Conservation (phyloP, 129 eudicot species). For the Flaveria robusta region DNA sequence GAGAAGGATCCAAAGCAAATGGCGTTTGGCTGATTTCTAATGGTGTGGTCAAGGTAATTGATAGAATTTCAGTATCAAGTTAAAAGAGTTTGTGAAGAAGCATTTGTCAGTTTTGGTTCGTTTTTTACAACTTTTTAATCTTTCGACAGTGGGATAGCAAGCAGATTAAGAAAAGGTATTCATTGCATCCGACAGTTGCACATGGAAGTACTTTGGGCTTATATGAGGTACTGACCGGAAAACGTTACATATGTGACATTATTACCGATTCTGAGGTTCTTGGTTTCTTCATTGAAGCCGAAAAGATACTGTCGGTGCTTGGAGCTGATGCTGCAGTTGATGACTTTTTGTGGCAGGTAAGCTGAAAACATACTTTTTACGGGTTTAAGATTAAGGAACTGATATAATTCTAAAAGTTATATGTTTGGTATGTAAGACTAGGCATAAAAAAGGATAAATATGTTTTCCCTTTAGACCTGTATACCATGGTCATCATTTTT, state of each 20-base stretch:
- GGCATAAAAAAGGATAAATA: neutral
- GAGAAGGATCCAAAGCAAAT: slow-evolving; percentile 71
- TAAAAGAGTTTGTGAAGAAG: neutral
- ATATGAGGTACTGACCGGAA: slow-evolving; percentile 79
- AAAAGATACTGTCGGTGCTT: slow-evolving; percentile 59
- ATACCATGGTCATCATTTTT: neutral
- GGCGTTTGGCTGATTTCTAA: slow-evolving; percentile 88
- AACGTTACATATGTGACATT: slow-evolving; percentile 83
- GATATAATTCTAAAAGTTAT: neutral
- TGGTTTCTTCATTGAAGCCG: slow-evolving; percentile 80
- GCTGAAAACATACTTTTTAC: slow-evolving; percentile 2
- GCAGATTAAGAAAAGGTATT: slow-evolving; percentile 45
- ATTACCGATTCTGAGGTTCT: slow-evolving; percentile 79
- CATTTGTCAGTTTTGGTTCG: slow-evolving; percentile 3
- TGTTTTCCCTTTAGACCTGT: neutral
- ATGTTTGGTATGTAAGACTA: neutral
- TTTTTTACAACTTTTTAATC: neutral
- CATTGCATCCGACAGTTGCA: slow-evolving; percentile 76
- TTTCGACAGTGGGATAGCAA: slow-evolving; percentile 73
- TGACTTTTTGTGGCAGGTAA: slow-evolving; percentile 90
- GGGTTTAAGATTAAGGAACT: neutral
- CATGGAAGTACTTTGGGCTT: slow-evolving; percentile 92
- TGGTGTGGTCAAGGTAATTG: slow-evolving; percentile 88
- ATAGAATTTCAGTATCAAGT: neutral
- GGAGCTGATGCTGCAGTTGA: slow-evolving; percentile 77